Conservation (phyloP, 805 yeast species). For the Spathaspora hagerdaliae region DNA sequence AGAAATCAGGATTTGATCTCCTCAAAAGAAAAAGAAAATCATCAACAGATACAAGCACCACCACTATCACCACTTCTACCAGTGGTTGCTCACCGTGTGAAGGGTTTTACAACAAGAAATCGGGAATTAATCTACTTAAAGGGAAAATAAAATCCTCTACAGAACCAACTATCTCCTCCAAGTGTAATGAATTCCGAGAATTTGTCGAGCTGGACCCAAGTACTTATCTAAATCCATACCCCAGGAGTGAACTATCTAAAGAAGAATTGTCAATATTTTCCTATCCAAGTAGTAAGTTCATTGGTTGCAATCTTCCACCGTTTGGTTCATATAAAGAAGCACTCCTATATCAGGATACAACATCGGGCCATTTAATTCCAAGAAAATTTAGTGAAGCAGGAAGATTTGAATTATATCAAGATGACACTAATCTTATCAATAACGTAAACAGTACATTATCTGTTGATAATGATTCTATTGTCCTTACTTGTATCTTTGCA, state of each 20-base stretch:
- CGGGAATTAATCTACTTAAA: conserved; percentile 20
- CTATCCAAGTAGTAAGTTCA: conserved; percentile 6
- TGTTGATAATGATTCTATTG: conserved; percentile 28
- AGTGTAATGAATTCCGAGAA: not conserved
- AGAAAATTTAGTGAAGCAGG: conserved; percentile 34
- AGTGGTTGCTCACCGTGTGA: too few relatives aligned
- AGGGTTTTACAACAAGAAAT: conserved; percentile 24
- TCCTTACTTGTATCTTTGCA: conserved; percentile 25
- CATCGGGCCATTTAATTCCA: conserved; percentile 18
- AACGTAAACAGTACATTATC: conserved; percentile 27
- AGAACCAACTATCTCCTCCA: not conserved
- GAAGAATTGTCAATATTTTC: not conserved
- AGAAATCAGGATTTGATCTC: conserved; percentile 21
- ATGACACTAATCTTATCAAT: conserved; percentile 5
- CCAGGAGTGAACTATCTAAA: conserved; percentile 12
- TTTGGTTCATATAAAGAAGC: conserved; percentile 34
- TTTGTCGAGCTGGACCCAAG: conserved; percentile 7
- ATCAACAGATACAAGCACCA: too few relatives aligned
- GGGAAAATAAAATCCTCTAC: conserved; percentile 5
- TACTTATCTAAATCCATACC: conserved; percentile 28
- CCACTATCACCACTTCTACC: too few relatives aligned
- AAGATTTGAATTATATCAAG: conserved; percentile 32
- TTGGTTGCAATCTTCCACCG: conserved; percentile 34
- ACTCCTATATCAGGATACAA: conserved; percentile 13
- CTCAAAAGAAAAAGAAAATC: conserved; percentile 11